Base-by-base conservation (phyloP, 805 yeast species). In the Suhomyces emberorum region DNA sequence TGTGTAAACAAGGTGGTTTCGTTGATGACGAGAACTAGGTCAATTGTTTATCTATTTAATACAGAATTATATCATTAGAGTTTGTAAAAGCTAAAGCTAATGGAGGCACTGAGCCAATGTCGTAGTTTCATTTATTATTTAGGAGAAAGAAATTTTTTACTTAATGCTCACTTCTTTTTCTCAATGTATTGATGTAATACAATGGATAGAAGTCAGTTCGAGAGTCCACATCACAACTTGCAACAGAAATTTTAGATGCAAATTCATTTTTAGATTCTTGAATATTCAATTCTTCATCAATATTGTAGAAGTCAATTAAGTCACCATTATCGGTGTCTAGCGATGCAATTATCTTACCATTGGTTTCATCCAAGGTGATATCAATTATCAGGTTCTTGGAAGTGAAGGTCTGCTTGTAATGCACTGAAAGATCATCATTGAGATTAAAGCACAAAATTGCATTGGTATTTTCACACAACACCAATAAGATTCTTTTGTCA, bases 1-100 rank as follows among this genome's bases (percentile, higher is more conserved):
- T 93, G 41, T 86, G 95, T 48, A 74, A 81, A 43, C 85, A 85
- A 54, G 95, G 93, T 29, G 96, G 95, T 2, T 74, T 76, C 42
- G 61, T 67, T 25, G 54, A 63, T 18, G 24, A 39, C 12, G 30
- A 28, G n/a, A 15, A 32, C 7, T 17, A 30, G 9, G 8, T 4
- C 17, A 30, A 19, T 19, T 10, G 19, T 10, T 8, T 14, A 10
- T 14, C 15, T 12, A 10, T 20, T 10, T 31, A 17, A 16, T 22
- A 15, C 7, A 8, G 7, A 22, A n/a, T 28, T 10, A 9, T 9
- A 10, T 14, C 8, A 20, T 21, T 30, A 20, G 10, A n/a, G n/a
- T n/a, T n/a, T n/a, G n/a, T n/a, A n/a, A n/a, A n/a, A n/a, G n/a
- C n/a, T n/a, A n/a, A n/a, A n/a, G n/a, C n/a, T n/a, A n/a, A n/a